phyloP scores from a whole-genome alignment of 306 rosid species.

The Dryas alaskensis region DNA sequence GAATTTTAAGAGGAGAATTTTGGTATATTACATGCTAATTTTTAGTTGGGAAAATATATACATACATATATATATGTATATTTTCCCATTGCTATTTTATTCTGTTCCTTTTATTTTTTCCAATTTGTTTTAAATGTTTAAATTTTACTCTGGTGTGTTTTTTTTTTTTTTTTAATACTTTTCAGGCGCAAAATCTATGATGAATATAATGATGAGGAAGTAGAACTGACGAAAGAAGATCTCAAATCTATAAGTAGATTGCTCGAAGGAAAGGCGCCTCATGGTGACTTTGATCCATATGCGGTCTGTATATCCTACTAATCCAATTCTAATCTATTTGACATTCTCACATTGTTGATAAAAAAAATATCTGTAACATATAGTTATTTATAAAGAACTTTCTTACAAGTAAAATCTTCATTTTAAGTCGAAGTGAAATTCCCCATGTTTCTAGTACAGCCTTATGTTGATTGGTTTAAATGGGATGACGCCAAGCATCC shows the following conservation, averaged over 20 bases:
- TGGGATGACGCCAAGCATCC: constrained; percentile 88
- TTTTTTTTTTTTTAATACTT: constrained; percentile 1
- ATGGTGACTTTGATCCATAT: constrained; percentile 74
- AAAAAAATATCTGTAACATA: not conserved
- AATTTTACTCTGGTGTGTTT: constrained; percentile 20
- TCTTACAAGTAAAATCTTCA: constrained; percentile 1
- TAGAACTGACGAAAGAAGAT: constrained; percentile 68
- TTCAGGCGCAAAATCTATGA: constrained; percentile 78
- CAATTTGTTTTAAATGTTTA: not conserved
- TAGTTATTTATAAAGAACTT: not conserved
- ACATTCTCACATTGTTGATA: not conserved
- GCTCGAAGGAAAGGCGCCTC: constrained; percentile 74
- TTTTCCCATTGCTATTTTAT: too few relatives aligned
- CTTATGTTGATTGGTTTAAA: constrained; percentile 88
- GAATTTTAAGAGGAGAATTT: not conserved
- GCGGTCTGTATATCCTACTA: constrained; percentile 47
- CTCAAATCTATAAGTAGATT: constrained; percentile 54
- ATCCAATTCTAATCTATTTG: constrained; percentile 9
- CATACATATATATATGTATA: too few relatives aligned
- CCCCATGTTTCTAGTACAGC: constrained; percentile 40
- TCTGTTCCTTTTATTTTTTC: too few relatives aligned
- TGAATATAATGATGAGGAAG: constrained; percentile 75
- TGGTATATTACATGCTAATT: not conserved
- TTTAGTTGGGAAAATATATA: too few relatives aligned
- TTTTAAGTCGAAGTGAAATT: constrained; percentile 14